These are phyloP conservation scores for Exserohilum turcica DNA, from an alignment of 2,329 filamentous ascomycete species.

Conservation along the genomic window DNA sequence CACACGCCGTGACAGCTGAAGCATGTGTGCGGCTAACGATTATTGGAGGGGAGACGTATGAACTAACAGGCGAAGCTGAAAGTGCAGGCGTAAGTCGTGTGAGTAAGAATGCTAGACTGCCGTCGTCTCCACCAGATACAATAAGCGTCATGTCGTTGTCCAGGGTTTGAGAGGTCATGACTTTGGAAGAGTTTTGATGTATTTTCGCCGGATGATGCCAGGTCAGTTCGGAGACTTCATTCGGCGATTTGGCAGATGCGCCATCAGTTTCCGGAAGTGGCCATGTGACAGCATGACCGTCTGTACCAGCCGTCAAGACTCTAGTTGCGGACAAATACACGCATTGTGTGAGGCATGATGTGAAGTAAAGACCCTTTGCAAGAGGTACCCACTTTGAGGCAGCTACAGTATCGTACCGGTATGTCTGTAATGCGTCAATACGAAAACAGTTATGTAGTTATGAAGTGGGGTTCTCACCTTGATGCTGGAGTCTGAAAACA, in stretches of 20 bases:
- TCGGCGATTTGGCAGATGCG: not conserved
- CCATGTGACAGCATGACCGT: constrained; percentile 75
- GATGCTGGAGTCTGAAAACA: constrained; percentile 82
- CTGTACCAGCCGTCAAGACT: constrained; percentile 75
- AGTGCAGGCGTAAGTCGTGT: not conserved
- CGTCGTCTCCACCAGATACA: constrained; percentile 86
- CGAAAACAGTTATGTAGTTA: not conserved
- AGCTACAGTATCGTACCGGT: constrained; percentile 43
- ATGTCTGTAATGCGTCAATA: constrained; percentile 48
- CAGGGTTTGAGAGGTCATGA: constrained; percentile 46
- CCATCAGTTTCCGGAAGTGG: constrained; percentile 37
- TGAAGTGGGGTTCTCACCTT: constrained; percentile 52
- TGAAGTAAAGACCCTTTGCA: constrained; percentile 51
- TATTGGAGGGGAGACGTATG: constrained; percentile 30
- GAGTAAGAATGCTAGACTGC: constrained; percentile 65
- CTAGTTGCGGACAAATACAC: constrained; percentile 46
- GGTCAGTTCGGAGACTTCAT: constrained; percentile 32
- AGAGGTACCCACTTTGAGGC: constrained; percentile 45
- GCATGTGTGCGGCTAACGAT: constrained; percentile 68
- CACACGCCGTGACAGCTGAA: constrained; percentile 68
- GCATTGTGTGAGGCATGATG: constrained; percentile 72
- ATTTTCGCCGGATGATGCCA: constrained; percentile 48
- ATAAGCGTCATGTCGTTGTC: constrained; percentile 55
- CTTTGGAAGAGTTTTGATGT: constrained; percentile 84
- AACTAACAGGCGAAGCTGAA: constrained; percentile 24